Conservation (phyloP, 768 basidiomycete species). For the Sarcodon aspratus region DNA sequence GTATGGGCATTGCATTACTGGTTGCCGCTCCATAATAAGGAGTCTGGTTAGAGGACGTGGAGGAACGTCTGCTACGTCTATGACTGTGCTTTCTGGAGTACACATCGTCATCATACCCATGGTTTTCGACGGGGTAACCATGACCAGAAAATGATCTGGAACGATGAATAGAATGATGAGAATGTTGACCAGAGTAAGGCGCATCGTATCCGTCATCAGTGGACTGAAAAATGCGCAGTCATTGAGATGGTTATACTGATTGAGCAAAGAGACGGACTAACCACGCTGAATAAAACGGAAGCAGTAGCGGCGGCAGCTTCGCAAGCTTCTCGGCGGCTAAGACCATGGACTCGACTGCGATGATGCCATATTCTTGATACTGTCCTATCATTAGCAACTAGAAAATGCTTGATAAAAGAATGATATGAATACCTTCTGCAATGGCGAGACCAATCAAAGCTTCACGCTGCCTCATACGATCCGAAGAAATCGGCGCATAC, state of each 20-base stretch:
- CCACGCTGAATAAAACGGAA: slow-evolving; percentile 44
- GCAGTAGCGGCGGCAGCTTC: slow-evolving; percentile 65
- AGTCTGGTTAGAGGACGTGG: not conserved
- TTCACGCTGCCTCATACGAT: slow-evolving; percentile 53
- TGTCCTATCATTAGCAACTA: slow-evolving; percentile 4
- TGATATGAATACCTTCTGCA: slow-evolving; percentile 43
- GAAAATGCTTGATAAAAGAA: not conserved
- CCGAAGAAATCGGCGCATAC: slow-evolving; percentile 43
- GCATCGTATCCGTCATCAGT: not conserved
- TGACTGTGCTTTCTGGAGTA: not conserved
- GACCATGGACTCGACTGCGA: slow-evolving; percentile 17
- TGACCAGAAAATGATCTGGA: not conserved
- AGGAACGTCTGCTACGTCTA: not conserved
- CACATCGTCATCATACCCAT: not conserved
- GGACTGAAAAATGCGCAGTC: not conserved
- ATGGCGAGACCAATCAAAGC: slow-evolving; percentile 56
- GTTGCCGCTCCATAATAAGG: too few relatives aligned
- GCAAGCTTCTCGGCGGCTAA: slow-evolving; percentile 37
- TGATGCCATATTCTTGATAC: not conserved
- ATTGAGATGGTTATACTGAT: not conserved
- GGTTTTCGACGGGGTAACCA: not conserved
- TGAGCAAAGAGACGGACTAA: slow-evolving; percentile 12
- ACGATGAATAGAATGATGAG: not conserved
- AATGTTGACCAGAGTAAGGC: not conserved
- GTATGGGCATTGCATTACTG: too few relatives aligned